These are phyloP conservation scores for Stachybotrys elegans DNA, from an alignment of 2,329 filamentous ascomycete genomes.

Conservation along the genomic window DNA sequence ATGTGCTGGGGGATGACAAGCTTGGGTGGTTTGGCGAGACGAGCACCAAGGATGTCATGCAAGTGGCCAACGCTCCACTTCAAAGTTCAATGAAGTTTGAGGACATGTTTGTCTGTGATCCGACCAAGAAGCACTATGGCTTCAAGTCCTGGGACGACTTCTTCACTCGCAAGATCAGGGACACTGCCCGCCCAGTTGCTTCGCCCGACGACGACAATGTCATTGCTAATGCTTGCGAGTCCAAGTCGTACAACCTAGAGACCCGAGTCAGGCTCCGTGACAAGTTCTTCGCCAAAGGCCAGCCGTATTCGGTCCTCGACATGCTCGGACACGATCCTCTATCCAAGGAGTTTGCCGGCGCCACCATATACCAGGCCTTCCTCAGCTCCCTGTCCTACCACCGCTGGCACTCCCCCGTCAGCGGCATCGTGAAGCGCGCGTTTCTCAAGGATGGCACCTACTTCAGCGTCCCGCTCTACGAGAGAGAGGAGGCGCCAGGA, in stretches of 20 bases:
- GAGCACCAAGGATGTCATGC: slow-evolving; percentile 41
- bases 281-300: slow-evolving; percentile 63
- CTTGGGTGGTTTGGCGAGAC: slow-evolving; percentile 53
- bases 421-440: slow-evolving; percentile 52
- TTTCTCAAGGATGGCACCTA: slow-evolving; percentile 61
- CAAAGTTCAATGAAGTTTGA: slow-evolving; percentile 44
- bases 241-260: slow-evolving; percentile 48
- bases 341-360: slow-evolving; percentile 51
- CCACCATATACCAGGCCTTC: slow-evolving; percentile 67
- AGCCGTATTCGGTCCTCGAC: slow-evolving; percentile 61
- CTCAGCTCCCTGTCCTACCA: slow-evolving; percentile 64
- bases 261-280: slow-evolving; percentile 50
- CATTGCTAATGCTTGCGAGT: slow-evolving; percentile 63
- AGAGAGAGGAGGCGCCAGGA: slow-evolving; percentile 23
- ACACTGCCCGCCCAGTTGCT: slow-evolving; percentile 52
- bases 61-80: slow-evolving; percentile 43
- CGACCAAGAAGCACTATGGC: slow-evolving; percentile 47
- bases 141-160: slow-evolving; percentile 67
- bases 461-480: slow-evolving; percentile 52
- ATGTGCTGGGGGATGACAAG: slow-evolving; percentile 37
- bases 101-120: slow-evolving; percentile 57
- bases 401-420: slow-evolving; percentile 66
- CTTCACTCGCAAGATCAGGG: slow-evolving; percentile 56
- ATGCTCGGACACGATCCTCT: slow-evolving; percentile 56
- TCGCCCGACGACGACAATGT: slow-evolving; percentile 45